Conservation (phyloP, 306 rosid genomes). For the Acacia confusa region DNA sequence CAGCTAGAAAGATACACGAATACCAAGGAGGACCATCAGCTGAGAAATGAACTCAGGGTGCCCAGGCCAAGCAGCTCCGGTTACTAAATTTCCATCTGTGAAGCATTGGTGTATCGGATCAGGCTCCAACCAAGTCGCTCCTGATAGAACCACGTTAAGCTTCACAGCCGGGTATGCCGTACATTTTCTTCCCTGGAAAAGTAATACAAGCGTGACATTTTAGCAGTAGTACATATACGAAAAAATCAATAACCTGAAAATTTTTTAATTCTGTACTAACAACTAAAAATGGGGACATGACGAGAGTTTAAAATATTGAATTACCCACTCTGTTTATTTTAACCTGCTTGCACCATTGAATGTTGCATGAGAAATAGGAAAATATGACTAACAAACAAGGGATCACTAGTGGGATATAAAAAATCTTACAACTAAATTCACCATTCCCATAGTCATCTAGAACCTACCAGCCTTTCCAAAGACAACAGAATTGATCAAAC, state of each 20-base stretch:
- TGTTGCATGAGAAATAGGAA: background rate
- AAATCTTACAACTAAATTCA: background rate
- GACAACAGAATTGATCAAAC: background rate
- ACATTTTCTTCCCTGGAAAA: constrained; percentile 13
- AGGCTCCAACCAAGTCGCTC: constrained; percentile 8
- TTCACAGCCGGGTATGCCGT: constrained; percentile 17
- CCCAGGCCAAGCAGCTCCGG: background rate
- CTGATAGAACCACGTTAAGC: constrained; percentile 8
- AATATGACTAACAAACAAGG: background rate
- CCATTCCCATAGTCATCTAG: background rate
- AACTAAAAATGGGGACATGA: background rate
- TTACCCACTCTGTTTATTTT: background rate
- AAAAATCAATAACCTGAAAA: background rate
- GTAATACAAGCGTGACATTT: background rate
- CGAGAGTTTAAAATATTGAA: background rate
- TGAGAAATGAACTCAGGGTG: constrained; percentile 15
- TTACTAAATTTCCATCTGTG: constrained; percentile 18
- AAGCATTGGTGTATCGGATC: background rate
- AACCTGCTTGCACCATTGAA: background rate
- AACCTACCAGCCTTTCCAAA: background rate
- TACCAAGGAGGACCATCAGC: constrained; percentile 6
- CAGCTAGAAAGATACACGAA: background rate
- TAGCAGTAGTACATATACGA: background rate
- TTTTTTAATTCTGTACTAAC: background rate
- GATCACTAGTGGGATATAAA: too few relatives aligned